phyloP scores from a whole-genome alignment of 2,329 filamentous ascomycete genomes.

The Cryphonectria carpinicola region DNA sequence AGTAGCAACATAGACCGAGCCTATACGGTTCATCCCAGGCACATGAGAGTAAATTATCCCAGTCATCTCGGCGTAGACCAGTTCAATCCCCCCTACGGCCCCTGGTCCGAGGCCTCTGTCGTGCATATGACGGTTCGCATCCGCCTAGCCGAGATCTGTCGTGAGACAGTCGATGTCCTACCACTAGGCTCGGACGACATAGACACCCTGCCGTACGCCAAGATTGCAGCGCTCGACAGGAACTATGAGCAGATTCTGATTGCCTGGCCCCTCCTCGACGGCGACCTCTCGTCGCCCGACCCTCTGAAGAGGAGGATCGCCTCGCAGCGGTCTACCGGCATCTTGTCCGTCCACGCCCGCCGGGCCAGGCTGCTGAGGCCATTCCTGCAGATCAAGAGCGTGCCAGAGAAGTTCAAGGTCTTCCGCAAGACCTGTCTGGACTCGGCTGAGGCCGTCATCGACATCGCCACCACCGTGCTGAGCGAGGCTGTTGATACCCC shows the following conservation, averaged over 20 bases:
- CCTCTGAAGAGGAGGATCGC: background rate
- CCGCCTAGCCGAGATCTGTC: conserved; percentile 32
- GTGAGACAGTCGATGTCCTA: conserved; percentile 31
- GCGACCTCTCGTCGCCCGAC: conserved; percentile 7
- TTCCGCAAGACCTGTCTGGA: conserved; percentile 20
- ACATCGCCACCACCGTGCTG: conserved; percentile 18
- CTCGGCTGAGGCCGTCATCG: conserved; percentile 23
- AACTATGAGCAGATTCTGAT: conserved; percentile 31
- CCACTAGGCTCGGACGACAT: conserved; percentile 21
- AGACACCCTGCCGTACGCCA: conserved; percentile 32
- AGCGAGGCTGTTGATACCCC: conserved; percentile 19
- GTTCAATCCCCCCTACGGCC: conserved; percentile 2
- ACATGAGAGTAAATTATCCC: conserved; percentile 45
- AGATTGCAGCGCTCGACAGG: conserved; percentile 31
- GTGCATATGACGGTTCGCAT: conserved; percentile 27
- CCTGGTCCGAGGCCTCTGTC: conserved; percentile 15
- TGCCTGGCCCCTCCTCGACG: conserved; percentile 25
- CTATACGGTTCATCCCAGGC: conserved; percentile 42
- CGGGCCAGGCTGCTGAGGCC: conserved; percentile 24
- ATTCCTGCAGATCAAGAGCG: conserved; percentile 18
- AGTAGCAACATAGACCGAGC: conserved; percentile 41
- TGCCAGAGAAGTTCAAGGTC: conserved; percentile 17
- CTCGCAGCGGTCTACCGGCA: conserved; percentile 17
- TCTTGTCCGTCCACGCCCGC: conserved; percentile 16
- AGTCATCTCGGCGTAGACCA: conserved; percentile 38